A percentile compares a stretch with the other conserved stretches of the same genome.
phyloP scores from a whole-genome alignment of 2,329 filamentous ascomycete species.

The Teratosphaeria pseudoeucalypti region DNA sequence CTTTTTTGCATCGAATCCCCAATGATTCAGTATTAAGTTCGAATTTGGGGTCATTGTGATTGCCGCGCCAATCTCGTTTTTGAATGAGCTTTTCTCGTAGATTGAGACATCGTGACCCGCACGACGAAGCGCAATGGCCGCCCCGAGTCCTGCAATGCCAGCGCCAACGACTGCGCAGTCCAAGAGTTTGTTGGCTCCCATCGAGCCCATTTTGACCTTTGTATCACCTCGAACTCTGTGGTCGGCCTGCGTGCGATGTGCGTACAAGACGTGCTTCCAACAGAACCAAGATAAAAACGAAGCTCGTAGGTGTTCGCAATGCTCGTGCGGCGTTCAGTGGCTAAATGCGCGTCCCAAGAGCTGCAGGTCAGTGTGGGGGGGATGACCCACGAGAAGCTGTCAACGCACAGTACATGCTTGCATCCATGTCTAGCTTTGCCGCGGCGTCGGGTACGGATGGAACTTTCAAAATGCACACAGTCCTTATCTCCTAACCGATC shows the following conservation, averaged over 20 bases:
- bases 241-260: neutral
- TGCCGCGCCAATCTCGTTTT: conserved; percentile 34
- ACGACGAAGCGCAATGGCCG: conserved; percentile 11
- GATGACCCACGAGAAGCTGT: neutral
- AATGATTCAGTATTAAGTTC: neutral
- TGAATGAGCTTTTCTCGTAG: conserved; percentile 22
- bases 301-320: neutral
- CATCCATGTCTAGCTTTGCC: neutral
- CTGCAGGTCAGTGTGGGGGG: neutral
- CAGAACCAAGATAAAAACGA: neutral
- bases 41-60: conserved; percentile 32
- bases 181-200: neutral
- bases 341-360: neutral
- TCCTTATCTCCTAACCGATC: neutral
- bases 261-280: neutral
- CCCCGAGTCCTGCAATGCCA: conserved; percentile 16
- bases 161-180: conserved; percentile 11
- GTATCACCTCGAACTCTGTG: neutral
- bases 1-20: conserved; percentile 13
- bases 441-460: neutral
- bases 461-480: neutral
- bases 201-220: neutral
- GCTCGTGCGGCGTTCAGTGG: neutral
- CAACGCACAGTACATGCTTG: neutral
- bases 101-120: conserved; percentile 11